Evolutionary conservation across 225 moss, liverwort and hornwort species (phyloP).

Genomic region (Climacium dendroides): DNA sequence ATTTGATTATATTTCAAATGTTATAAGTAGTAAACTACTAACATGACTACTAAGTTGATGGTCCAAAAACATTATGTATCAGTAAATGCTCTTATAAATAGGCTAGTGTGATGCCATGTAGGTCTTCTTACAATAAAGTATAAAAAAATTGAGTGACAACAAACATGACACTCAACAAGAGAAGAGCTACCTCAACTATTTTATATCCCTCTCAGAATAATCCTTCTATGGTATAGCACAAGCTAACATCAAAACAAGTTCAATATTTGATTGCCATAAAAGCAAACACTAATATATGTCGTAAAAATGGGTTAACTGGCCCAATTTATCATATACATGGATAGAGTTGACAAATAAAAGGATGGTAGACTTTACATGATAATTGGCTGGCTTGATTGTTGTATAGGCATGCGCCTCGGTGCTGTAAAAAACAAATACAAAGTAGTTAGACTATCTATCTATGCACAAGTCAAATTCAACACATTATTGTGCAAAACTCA

Average conservation of each 20-base stretch:
- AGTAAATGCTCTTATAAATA: background rate
- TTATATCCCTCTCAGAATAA: background rate
- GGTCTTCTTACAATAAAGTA: background rate
- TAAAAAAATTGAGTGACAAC: background rate
- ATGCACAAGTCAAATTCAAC: background rate
- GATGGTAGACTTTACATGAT: slow-evolving; percentile 62
- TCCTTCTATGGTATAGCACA: background rate
- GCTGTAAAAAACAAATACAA: slow-evolving; percentile 24
- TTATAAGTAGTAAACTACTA: background rate
- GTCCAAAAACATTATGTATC: background rate
- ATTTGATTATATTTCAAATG: background rate
- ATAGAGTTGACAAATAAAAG: slow-evolving; percentile 65
- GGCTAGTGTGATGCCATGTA: background rate
- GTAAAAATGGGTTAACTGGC: background rate
- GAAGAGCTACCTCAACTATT: background rate
- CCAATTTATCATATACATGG: slow-evolving; percentile 37
- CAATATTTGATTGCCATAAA: background rate
- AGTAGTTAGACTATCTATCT: background rate
- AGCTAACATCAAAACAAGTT: background rate
- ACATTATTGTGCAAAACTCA: background rate
- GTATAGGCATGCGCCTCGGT: slow-evolving; percentile 64
- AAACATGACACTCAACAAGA: background rate
- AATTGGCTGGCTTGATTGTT: slow-evolving; percentile 38
- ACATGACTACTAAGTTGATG: background rate
- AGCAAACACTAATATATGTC: background rate